Evolutionary conservation across 2,329 filamentous ascomycete species (phyloP), one percentile per base, ranked within the genome.

Genomic region (Alternaria sp.): DNA sequence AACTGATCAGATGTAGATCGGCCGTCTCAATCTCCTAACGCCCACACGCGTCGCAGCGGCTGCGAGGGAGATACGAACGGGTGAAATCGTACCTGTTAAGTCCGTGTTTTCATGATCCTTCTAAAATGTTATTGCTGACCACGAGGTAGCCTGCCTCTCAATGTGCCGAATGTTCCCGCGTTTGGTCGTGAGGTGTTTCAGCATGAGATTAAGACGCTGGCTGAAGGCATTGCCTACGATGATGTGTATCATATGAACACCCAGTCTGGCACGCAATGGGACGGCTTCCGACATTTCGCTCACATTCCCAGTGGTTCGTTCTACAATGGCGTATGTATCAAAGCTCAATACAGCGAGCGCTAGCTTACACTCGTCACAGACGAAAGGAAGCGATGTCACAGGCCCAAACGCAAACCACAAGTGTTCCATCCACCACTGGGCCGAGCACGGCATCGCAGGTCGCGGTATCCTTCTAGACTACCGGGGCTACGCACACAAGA

Each of bases 61-160:
- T 3, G 77, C 84, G 2, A 79, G 79, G 43, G 86, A 88, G 67
- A 87, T 89, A 61, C 78, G 77, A 49, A 86, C 84, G 4, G 87
- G 87, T 14, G 85, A 88, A 55, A 83, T 87, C 66, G 81, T 88
- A 3, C 82, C 85, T 11, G 79, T 88, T 30, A 85, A 88, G 84
- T 85, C 64, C 84, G 71, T 64, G 76, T 33, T 14, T 4, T 5
- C 9, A 18, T 20, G 2, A 37, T 28, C 28, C 28, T 23, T 15
- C 14, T 33, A 25, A 3, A 15, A 6, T 11, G 21, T 58, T 1
- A 2, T 47, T 1, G 43, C 67, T 72, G 18, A 77, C 41, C 2
- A 4, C 5, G 20, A 23, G 9, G 25, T 45, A 84, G 84, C 65
- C 81, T 88, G 5, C 87, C 87, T 3, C 69, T 87, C 15, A 81